Conservation (phyloP, 495 filamentous ascomycete genomes). For the Hypoxylon cercidicola region DNA sequence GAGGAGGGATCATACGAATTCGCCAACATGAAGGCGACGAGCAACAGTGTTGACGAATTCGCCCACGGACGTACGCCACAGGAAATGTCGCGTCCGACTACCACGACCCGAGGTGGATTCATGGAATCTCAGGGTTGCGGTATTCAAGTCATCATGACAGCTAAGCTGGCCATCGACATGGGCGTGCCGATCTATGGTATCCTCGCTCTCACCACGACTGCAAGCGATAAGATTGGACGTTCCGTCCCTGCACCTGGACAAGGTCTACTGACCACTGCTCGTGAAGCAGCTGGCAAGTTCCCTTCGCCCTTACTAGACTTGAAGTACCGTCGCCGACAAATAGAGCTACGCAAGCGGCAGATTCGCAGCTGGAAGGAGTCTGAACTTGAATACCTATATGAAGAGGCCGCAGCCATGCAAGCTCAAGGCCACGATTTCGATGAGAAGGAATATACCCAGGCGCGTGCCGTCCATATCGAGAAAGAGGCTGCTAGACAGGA, state of each 20-base stretch:
- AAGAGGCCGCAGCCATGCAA: conserved; percentile 92
- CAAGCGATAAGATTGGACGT: conserved; percentile 98
- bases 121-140: conserved; percentile 99
- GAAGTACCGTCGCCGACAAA: conserved; percentile 93
- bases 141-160: conserved; percentile 98
- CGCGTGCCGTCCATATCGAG: conserved; percentile 86
- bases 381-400: conserved; percentile 90
- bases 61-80: conserved; percentile 92
- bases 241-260: conserved; percentile 96
- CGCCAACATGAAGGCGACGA: conserved; percentile 99
- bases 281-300: conserved; percentile 89
- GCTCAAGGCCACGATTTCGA: conserved; percentile 75
- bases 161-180: conserved; percentile 96
- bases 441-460: conserved; percentile 85
- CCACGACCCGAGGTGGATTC: conserved; percentile 95
- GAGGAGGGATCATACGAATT: conserved; percentile 99
- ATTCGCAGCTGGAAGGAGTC: conserved; percentile 96
- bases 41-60: conserved; percentile 95
- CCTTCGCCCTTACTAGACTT: conserved; percentile 95
- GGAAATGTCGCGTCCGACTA: conserved; percentile 98
- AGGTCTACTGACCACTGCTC: conserved; percentile 96
- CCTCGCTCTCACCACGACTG: conserved; percentile 93
- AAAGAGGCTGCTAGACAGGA: conserved; percentile 89
- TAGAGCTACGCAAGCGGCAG: conserved; percentile 89
- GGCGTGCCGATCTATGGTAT: conserved; percentile 98